phyloP scores from a whole-genome alignment of 306 rosid genomes.

The Sindora glabra region DNA sequence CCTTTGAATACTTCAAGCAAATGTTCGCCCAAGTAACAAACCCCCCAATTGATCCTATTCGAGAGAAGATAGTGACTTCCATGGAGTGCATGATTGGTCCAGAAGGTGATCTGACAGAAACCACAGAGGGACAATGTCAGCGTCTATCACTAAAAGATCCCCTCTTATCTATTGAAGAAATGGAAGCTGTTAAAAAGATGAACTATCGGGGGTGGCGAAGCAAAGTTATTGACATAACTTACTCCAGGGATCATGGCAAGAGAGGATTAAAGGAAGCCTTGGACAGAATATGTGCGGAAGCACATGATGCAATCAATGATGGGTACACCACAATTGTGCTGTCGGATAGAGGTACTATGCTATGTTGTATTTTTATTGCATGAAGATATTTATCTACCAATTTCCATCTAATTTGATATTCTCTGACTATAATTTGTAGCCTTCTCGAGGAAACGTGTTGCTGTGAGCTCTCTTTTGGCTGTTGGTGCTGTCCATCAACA shows the following conservation, averaged over 20 bases:
- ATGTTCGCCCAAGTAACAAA: conserved; percentile 99
- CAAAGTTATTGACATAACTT: conserved; percentile 88
- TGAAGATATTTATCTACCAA: background rate
- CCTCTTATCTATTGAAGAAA: conserved; percentile 66
- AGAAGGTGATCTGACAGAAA: conserved; percentile 93
- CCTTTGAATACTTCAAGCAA: conserved; percentile 95
- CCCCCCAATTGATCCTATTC: conserved; percentile 96
- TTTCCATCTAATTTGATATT: background rate
- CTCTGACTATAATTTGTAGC: conserved; percentile 35
- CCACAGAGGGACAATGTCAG: conserved; percentile 81
- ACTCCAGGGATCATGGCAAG: conserved; percentile 66
- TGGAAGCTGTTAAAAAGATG: conserved; percentile 82
- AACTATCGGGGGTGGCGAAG: conserved; percentile 83
- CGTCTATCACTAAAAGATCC: conserved; percentile 91
- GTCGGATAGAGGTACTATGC: conserved; percentile 83
- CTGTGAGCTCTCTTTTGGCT: conserved; percentile 93
- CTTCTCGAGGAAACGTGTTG: conserved; percentile 70
- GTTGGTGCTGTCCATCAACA: conserved; percentile 97
- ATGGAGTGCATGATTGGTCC: conserved; percentile 98
- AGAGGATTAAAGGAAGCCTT: conserved; percentile 79
- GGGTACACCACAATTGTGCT: conserved; percentile 83
- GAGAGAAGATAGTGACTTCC: conserved; percentile 96
- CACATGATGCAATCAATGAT: conserved; percentile 68
- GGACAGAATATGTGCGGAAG: conserved; percentile 79
- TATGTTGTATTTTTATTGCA: background rate